Evolutionary conservation across 495 filamentous ascomycete genomes (phyloP).

Genomic region (Amniculicola lignicola): DNA sequence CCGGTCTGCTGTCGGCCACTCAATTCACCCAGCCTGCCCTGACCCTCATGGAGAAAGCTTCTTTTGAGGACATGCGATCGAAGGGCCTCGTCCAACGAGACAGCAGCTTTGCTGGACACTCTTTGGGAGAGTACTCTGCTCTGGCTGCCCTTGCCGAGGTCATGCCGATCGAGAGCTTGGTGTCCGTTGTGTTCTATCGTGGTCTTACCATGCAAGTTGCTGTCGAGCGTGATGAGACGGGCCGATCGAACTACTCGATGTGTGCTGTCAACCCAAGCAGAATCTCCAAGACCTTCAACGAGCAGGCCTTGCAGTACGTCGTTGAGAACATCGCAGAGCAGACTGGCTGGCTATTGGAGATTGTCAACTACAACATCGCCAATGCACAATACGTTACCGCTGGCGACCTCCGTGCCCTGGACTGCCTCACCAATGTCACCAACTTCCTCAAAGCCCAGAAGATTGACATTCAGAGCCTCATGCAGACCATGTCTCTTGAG

Average conservation of each 20-base stretch:
- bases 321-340: conserved; percentile 88
- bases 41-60: conserved; percentile 99
- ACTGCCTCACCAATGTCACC: conserved; percentile 85
- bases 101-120: conserved; percentile 96
- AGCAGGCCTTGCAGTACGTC: conserved; percentile 91
- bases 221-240: conserved; percentile 88
- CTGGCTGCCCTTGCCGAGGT: conserved; percentile 95
- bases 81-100: conserved; percentile 95
- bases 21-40: conserved; percentile 98
- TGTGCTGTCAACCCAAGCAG: conserved; percentile 97
- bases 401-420: conserved; percentile 91
- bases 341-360: conserved; percentile 93
- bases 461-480: conserved; percentile 90
- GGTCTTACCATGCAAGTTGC: conserved; percentile 99
- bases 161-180: conserved; percentile 97
- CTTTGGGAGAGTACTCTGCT: conserved; percentile 95
- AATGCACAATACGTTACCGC: conserved; percentile 99
- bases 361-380: conserved; percentile 98
- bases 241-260: conserved; percentile 97
- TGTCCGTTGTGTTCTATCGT: conserved; percentile 98
- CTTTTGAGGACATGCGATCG: conserved; percentile 97
- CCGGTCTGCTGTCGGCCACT: conserved; percentile 91
- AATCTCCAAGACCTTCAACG: conserved; percentile 96
- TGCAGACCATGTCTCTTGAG: conserved; percentile 76
- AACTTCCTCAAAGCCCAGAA: conserved; percentile 95